Evolutionary conservation across 1,284 basidiomycete genomes (phyloP).

Genomic region (Rhodotorula mucilaginosa): DNA sequence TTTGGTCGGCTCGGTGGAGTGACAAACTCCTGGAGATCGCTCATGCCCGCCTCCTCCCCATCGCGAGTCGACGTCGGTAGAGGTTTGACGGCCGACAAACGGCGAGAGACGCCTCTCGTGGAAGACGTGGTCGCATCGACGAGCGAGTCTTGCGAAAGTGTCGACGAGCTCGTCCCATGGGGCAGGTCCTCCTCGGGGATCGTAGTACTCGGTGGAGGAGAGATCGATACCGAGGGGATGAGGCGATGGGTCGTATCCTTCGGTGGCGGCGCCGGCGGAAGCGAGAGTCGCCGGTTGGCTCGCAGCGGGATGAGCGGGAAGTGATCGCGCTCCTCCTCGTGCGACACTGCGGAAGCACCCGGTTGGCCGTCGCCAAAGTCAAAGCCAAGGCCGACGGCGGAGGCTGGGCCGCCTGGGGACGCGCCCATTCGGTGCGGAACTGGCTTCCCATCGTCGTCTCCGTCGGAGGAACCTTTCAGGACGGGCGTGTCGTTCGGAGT

Average conservation of each 20-base stretch:
- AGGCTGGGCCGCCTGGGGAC: background rate
- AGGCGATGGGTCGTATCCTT: background rate
- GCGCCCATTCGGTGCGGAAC: conserved; percentile 8
- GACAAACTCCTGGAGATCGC: no score
- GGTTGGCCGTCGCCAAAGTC: conserved; percentile 3
- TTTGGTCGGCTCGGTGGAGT: background rate
- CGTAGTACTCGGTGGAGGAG: conserved; percentile 7
- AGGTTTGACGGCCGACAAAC: background rate
- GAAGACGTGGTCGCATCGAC: conserved; percentile 24
- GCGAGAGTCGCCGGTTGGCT: conserved; percentile 11
- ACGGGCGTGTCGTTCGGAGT: conserved; percentile 32
- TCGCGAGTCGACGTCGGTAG: no score
- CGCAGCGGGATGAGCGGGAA: conserved; percentile 20
- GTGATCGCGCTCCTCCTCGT: background rate
- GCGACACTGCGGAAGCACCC: no score
- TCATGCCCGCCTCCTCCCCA: no score
- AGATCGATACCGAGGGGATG: conserved; percentile 32
- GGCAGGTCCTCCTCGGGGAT: background rate
- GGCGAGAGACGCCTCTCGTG: conserved; percentile 14
- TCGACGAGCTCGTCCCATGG: conserved; percentile 8
- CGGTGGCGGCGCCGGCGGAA: conserved; percentile 1
- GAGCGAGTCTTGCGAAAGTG: conserved; percentile 15
- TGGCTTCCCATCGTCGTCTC: conserved; percentile 14
- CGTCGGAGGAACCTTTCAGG: conserved; percentile 16
- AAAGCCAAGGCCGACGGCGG: conserved; percentile 9